A percentile compares a stretch with the other conserved stretches of the same genome.
These are phyloP conservation scores for Talaromyces borbonicus DNA, from an alignment of 495 filamentous ascomycete genomes.

Conservation along the genomic window DNA sequence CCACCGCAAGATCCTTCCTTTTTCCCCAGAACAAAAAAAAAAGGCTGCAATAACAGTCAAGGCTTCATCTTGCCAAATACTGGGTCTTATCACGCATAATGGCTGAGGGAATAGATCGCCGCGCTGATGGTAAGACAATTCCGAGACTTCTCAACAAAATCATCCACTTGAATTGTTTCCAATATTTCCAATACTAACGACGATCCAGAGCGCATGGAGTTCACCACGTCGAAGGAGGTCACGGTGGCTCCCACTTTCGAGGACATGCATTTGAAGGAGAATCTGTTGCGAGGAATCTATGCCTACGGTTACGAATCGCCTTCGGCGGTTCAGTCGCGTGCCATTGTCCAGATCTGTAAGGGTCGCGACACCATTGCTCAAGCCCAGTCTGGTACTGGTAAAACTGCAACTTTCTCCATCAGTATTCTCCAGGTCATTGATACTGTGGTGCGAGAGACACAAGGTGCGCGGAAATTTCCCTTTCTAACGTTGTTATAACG, in stretches of 20 bases:
- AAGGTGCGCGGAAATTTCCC: conserved; percentile 38
- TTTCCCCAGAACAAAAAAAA: background rate
- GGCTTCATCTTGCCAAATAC: background rate
- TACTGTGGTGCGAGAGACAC: conserved; percentile 71
- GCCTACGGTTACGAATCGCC: conserved; percentile 98
- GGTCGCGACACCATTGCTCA: conserved; percentile 97
- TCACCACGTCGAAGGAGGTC: conserved; percentile 95
- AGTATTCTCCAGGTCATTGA: conserved; percentile 93
- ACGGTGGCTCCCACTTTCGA: conserved; percentile 68
- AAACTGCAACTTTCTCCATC: conserved; percentile 98
- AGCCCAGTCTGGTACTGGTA: conserved; percentile 98
- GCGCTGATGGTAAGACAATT: conserved; percentile 55
- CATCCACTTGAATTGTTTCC: background rate
- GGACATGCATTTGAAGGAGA: conserved; percentile 86
- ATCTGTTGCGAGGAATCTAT: conserved; percentile 93
- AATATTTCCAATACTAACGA: conserved; percentile 22
- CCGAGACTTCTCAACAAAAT: background rate
- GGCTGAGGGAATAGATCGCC: conserved; percentile 92
- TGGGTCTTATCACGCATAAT: conserved; percentile 39
- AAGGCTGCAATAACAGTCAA: background rate
- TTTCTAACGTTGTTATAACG: conserved; percentile 3
- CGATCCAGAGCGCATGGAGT: conserved; percentile 79
- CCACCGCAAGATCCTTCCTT: conserved; percentile 5
- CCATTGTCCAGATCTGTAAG: conserved; percentile 98
- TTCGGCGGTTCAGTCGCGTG: conserved; percentile 91